phyloP scores from a whole-genome alignment of 2,329 filamentous ascomycete species.

The Fonsecaea pedrosoi region DNA sequence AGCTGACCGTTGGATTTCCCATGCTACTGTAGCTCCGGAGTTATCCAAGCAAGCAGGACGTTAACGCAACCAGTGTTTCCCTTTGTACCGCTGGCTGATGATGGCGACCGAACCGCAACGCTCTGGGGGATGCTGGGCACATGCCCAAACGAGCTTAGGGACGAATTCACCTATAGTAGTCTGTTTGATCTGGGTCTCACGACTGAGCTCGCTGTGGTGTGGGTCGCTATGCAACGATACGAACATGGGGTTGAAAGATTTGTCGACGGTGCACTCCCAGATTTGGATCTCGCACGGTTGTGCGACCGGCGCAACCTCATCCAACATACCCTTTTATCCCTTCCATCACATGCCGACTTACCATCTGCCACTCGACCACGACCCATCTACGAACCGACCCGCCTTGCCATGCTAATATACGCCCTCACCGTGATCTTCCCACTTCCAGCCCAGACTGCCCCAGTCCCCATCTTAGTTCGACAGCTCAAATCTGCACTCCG shows the following conservation, averaged over 20 bases:
- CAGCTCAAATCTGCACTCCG: conserved; percentile 17
- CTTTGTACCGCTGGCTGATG: conserved; percentile 17
- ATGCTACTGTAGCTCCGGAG: not conserved
- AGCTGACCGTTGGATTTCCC: conserved; percentile 6
- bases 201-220: conserved; percentile 7
- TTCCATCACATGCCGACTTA: conserved; percentile 6
- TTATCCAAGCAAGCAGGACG: conserved; percentile 10
- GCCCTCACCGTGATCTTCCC: conserved; percentile 22
- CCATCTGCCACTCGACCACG: not conserved
- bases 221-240: conserved; percentile 21
- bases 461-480: conserved; percentile 1
- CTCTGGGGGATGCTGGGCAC: conserved; percentile 10
- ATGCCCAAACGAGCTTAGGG: conserved; percentile 9
- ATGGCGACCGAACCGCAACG: not conserved
- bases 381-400: conserved; percentile 20
- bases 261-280: conserved; percentile 18
- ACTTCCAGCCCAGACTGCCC: conserved; percentile 7
- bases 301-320: conserved; percentile 23
- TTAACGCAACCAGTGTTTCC: conserved; percentile 17
- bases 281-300: conserved; percentile 14
- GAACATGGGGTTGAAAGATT: conserved; percentile 10
- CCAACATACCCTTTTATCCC: conserved; percentile 16
- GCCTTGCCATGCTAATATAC: conserved; percentile 20
- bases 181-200: conserved; percentile 18
- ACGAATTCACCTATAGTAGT: conserved; percentile 17